These are phyloP conservation scores for Crucihimalaya himalaica DNA, from an alignment of 345 rosid genomes.

Conservation along the genomic window DNA sequence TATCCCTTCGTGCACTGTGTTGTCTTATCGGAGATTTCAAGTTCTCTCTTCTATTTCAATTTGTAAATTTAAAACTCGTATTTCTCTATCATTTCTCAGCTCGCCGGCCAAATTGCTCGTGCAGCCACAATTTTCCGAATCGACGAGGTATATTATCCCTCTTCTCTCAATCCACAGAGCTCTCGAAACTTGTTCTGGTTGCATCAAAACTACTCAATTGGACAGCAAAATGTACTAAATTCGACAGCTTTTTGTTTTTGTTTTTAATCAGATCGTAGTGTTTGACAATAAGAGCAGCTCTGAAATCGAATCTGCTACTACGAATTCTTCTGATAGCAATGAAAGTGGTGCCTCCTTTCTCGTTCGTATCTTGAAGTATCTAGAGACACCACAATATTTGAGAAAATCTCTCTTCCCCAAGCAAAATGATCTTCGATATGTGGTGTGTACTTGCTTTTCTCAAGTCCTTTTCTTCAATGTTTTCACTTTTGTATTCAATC, in stretches of 20 bases:
- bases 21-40: not conserved
- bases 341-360: conserved; percentile 86
- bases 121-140: conserved; percentile 88
- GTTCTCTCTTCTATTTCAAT: not conserved
- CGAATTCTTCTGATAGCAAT: conserved; percentile 46
- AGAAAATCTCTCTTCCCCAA: conserved; percentile 82
- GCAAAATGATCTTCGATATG: conserved; percentile 78
- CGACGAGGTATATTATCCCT: conserved; percentile 61
- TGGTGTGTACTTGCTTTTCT: conserved; percentile 48
- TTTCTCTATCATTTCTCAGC: conserved; percentile 42
- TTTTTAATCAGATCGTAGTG: conserved; percentile 67
- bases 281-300: conserved; percentile 61
- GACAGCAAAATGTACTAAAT: not conserved
- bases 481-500: not conserved
- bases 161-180: not conserved
- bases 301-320: conserved; percentile 36
- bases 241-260: not conserved
- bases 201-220: not conserved
- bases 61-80: not conserved
- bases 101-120: conserved; percentile 94
- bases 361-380: conserved; percentile 70
- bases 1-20: not conserved
- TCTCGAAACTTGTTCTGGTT: not conserved
- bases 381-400: conserved; percentile 93
- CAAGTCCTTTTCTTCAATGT: not conserved